Evolutionary conservation across 148 eudicot species (phyloP).

Genomic region (Camellia sinensis): DNA sequence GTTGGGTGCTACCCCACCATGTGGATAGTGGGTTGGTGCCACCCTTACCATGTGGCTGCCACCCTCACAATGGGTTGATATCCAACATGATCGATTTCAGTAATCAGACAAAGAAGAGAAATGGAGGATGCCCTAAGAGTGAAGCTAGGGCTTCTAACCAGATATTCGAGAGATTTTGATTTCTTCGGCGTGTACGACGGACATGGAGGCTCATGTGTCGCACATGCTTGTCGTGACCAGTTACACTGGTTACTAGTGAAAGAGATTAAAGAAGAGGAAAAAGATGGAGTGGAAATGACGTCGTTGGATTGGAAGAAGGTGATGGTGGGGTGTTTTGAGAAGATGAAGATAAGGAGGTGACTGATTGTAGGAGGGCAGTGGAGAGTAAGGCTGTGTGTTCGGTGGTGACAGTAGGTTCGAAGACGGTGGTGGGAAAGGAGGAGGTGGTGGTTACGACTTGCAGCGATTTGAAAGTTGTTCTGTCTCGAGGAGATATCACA

Average conservation of each 20-base stretch:
- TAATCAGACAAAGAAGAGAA: constrained; percentile 59
- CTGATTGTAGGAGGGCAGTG: constrained; percentile 16
- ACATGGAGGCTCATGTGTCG: constrained; percentile 61
- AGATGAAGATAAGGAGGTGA: constrained; percentile 52
- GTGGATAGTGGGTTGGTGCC: no score
- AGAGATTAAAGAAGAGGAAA: constrained; percentile 29
- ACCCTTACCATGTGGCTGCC: no score
- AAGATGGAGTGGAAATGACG: not conserved
- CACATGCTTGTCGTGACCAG: constrained; percentile 48
- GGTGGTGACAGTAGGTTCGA: constrained; percentile 37
- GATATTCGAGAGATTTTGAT: constrained; percentile 25
- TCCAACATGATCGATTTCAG: constrained; percentile 26
- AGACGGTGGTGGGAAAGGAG: constrained; percentile 54
- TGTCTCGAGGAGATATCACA: constrained; percentile 46
- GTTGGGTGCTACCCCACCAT: no score
- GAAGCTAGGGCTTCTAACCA: constrained; percentile 22
- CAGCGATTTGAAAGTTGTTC: constrained; percentile 74
- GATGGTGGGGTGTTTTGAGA: constrained; percentile 46
- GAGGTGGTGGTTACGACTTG: constrained; percentile 72
- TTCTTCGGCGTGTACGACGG: constrained; percentile 71
- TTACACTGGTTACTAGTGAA: constrained; percentile 35
- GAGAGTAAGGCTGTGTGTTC: constrained; percentile 40
- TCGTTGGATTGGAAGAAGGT: constrained; percentile 51
- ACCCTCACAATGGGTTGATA: no score
- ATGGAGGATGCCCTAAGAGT: constrained; percentile 65